phyloP scores from a whole-genome alignment of 1,284 basidiomycete species.

The Macrocybe sp. region DNA sequence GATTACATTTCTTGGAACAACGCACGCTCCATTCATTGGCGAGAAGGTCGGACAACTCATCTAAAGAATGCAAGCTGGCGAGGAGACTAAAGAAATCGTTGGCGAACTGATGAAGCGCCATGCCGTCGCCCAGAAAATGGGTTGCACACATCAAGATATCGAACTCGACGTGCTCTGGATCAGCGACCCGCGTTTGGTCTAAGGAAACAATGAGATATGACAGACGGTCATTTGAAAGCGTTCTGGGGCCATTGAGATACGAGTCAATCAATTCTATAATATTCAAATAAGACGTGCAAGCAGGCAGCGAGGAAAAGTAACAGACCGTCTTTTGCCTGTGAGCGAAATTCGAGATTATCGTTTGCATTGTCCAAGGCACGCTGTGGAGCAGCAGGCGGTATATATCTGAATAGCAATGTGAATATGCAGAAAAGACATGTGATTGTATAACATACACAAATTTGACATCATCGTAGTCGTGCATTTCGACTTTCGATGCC shows the following conservation, averaged over 20 bases:
- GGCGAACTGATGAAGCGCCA: slow-evolving; percentile 71
- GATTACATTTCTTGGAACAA: slow-evolving; percentile 9
- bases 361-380: slow-evolving; percentile 47
- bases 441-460: slow-evolving; percentile 47
- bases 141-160: slow-evolving; percentile 64
- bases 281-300: background rate
- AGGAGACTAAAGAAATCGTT: slow-evolving; percentile 70
- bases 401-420: slow-evolving; percentile 35
- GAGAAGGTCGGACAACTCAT: slow-evolving; percentile 38
- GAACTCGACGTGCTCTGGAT: slow-evolving; percentile 24
- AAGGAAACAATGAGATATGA: slow-evolving; percentile 65
- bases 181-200: background rate
- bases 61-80: slow-evolving; percentile 33
- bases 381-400: slow-evolving; percentile 35
- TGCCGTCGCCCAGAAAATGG: slow-evolving; percentile 75
- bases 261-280: slow-evolving; percentile 52
- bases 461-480: slow-evolving; percentile 55
- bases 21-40: slow-evolving; percentile 43
- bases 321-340: slow-evolving; percentile 50
- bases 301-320: slow-evolving; percentile 1
- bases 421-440: background rate
- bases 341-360: slow-evolving; percentile 43
- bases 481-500: slow-evolving; percentile 53
- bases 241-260: slow-evolving; percentile 72
- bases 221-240: slow-evolving; percentile 63